A percentile compares a stretch with the other conserved stretches of the same genome.
Evolutionary conservation across 176 grass and related monocot species (phyloP).

Genomic region (Cenchrus americanus): DNA sequence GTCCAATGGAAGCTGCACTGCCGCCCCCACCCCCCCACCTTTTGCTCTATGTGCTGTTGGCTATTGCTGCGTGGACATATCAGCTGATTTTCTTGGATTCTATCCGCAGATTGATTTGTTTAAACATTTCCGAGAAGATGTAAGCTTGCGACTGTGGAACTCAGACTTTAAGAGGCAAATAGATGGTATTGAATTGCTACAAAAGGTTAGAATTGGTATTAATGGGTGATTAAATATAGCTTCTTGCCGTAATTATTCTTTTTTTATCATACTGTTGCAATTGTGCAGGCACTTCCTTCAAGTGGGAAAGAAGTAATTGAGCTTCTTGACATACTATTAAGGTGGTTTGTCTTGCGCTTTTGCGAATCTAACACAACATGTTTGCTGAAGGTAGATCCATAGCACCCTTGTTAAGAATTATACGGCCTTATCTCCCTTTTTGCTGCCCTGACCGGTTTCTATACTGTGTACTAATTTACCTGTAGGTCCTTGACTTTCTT

Average conservation of each 20-base stretch:
- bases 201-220: constrained; percentile 70
- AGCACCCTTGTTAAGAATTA: constrained; percentile 5
- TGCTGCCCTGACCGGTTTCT: neutral
- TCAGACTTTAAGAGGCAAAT: constrained; percentile 99
- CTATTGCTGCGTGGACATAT: neutral
- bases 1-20: neutral
- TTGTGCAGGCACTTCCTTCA: constrained; percentile 69
- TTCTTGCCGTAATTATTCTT: constrained; percentile 19
- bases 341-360: constrained; percentile 98
- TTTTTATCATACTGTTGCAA: constrained; percentile 22
- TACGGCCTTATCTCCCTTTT: neutral
- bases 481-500: constrained; percentile 96
- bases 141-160: constrained; percentile 87
- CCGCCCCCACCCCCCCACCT: too few relatives aligned
- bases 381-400: constrained; percentile 80
- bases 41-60: neutral
- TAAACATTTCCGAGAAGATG: constrained; percentile 95
- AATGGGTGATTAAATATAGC: neutral
- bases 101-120: constrained; percentile 78
- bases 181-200: constrained; percentile 93
- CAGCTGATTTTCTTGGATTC: constrained; percentile 11
- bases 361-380: constrained; percentile 98
- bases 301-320: constrained; percentile 83
- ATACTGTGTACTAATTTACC: neutral
- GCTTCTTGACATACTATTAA: constrained; percentile 96